Base-by-base conservation (phyloP, 352 stramenopile species). In the Phytophthora macrochlamydospora region DNA sequence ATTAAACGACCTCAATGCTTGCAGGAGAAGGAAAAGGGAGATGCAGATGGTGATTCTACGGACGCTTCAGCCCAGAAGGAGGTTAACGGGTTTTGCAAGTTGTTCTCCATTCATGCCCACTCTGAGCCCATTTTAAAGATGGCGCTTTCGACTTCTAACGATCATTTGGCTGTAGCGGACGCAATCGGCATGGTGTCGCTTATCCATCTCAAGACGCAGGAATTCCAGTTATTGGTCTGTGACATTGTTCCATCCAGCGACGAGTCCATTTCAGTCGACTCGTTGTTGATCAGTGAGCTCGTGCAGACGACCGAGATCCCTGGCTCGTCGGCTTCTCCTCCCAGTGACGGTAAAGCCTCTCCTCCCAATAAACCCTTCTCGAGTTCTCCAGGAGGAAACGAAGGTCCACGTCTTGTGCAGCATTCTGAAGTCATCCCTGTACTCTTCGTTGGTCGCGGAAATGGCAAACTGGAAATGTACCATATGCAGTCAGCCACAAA, bases 401-500 rank as follows among this genome's bases (percentile, higher is more conserved):
- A 1, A 0, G 67, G 74, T 30, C 51, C 51, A 18, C 33, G 58
- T 29, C 32, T 75, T 28, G 73, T 71, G 8, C 69, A 83, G 40
- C 73, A 88, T 51, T 76, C 68, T 38, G 79, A 89, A 65, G 74
- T 85, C 37, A 72, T 91, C 9, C 79, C 74, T 28, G 71, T 91
- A 2, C 67, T 94, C 3, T 92, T 91, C 63, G 76, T 92, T 24
- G 86, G 86, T 9, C 80, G 86, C 40, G 81, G 83, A 4, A 87
- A 79, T 12, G 81, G 84, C 0, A 86, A 87, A 56, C 37, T 92
- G 29, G 82, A 94, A 58, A 85, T 92, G 76, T 94, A 85, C 44
- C 81, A 94, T 56, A 56, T 92, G 2, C 75, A 90, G 18, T 81
- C 84, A 3, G 78, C 79, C 7, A 83, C 65, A 50, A 92, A 92